phyloP scores from a whole-genome alignment of 2,329 filamentous ascomycete species.

The Aspergillus ibericus region DNA sequence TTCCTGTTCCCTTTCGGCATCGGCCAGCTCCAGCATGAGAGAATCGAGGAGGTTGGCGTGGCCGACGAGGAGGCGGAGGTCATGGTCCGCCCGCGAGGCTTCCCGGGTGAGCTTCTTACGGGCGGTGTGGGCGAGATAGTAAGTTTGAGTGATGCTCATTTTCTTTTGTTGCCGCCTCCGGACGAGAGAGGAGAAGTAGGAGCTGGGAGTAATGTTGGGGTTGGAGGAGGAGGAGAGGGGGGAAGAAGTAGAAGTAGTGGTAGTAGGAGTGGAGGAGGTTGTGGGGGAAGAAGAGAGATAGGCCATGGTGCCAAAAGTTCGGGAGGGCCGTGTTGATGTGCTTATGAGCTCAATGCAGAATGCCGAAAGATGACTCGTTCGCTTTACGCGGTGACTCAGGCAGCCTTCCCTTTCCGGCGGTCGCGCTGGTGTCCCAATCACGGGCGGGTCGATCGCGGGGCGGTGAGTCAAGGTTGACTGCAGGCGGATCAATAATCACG shows the following conservation, averaged over 20 bases:
- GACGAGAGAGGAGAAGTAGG: slow-evolving; percentile 43
- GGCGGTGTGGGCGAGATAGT: slow-evolving; percentile 96
- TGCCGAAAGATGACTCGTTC: slow-evolving; percentile 28
- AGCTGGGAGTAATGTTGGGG: slow-evolving; percentile 34
- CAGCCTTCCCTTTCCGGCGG: slow-evolving; percentile 19
- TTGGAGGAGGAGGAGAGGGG: slow-evolving; percentile 21
- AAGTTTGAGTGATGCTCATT: slow-evolving; percentile 98
- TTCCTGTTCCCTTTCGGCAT: slow-evolving; percentile 94
- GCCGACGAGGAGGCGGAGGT: slow-evolving; percentile 91
- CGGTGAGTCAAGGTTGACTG: slow-evolving; percentile 27
- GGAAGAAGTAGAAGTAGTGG: slow-evolving; percentile 18
- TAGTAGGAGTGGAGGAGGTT: slow-evolving; percentile 13
- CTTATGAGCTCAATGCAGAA: slow-evolving; percentile 28
- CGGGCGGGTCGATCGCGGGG: slow-evolving; percentile 17
- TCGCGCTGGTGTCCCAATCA: slow-evolving; percentile 28
- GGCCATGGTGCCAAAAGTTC: slow-evolving; percentile 27
- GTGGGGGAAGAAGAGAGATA: slow-evolving; percentile 11
- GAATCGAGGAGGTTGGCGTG: slow-evolving; percentile 98
- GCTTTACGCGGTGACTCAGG: slow-evolving; percentile 34
- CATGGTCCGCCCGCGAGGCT: slow-evolving; percentile 86
- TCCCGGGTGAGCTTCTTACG: slow-evolving; percentile 93
- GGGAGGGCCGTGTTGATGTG: slow-evolving; percentile 21
- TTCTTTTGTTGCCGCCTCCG: slow-evolving; percentile 63
- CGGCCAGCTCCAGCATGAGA: slow-evolving; percentile 86
- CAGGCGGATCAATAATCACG: slow-evolving; percentile 10